A percentile compares a stretch with the other conserved stretches of the same genome.
These are phyloP conservation scores for Talaromyces sp. DNA, from an alignment of 2,329 filamentous ascomycete species.

Conservation along the genomic window DNA sequence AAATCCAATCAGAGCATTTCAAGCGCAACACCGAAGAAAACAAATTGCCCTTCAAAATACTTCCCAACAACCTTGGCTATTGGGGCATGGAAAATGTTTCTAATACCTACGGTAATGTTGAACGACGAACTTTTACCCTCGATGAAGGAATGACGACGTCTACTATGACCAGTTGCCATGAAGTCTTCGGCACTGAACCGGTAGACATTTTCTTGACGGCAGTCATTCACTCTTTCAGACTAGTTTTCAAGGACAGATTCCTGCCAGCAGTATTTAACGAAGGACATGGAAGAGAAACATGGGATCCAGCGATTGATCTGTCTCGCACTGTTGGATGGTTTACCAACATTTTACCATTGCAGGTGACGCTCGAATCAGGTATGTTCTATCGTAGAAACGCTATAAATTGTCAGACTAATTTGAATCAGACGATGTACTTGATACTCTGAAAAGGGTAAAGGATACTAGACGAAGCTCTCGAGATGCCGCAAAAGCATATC, in stretches of 20 bases:
- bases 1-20: conserved; percentile 31
- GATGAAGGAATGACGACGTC: conserved; percentile 32
- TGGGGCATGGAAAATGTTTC: conserved; percentile 35
- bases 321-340: conserved; percentile 53
- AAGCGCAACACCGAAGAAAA: conserved; percentile 21
- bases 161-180: conserved; percentile 32
- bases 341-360: conserved; percentile 48
- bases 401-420: not conserved
- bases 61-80: conserved; percentile 33
- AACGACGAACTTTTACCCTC: conserved; percentile 35
- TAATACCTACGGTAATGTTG: conserved; percentile 37
- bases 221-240: conserved; percentile 44
- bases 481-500: conserved; percentile 39
- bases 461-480: conserved; percentile 36
- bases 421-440: conserved; percentile 28
- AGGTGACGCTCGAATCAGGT: conserved; percentile 28
- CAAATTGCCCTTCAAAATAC: conserved; percentile 28
- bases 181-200: conserved; percentile 35
- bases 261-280: conserved; percentile 49
- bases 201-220: conserved; percentile 38
- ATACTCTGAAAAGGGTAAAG: conserved; percentile 37
- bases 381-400: not conserved
- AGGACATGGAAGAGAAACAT: conserved; percentile 48
- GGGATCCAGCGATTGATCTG: conserved; percentile 46
- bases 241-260: conserved; percentile 42